These are phyloP conservation scores for Neonectria sp. DNA, from an alignment of 2,329 filamentous ascomycete genomes.

Conservation along the genomic window DNA sequence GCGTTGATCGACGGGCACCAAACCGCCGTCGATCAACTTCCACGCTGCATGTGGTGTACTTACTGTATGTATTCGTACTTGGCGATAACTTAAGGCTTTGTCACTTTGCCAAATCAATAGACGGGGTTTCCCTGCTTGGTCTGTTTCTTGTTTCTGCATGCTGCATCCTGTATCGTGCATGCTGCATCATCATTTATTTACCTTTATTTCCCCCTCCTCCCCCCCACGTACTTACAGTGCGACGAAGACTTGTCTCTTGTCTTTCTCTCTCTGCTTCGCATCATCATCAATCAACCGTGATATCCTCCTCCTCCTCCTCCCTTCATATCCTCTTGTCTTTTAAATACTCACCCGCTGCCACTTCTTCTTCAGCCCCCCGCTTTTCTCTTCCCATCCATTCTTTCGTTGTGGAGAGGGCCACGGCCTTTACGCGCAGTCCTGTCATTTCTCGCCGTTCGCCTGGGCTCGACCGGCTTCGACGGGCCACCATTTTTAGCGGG, in stretches of 20 bases:
- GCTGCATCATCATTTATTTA: neutral
- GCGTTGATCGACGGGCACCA: neutral
- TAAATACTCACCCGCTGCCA: neutral
- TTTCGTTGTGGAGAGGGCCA: conserved; percentile 1
- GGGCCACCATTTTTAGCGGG: conserved; percentile 24
- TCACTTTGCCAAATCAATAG: neutral
- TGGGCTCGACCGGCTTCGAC: conserved; percentile 10
- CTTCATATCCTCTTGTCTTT: neutral
- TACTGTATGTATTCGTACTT: no score
- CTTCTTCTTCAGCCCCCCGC: neutral
- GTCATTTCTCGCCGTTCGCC: conserved; percentile 7
- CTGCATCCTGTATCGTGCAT: neutral
- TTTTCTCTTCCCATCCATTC: neutral
- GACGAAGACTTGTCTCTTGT: no score
- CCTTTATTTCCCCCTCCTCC: neutral
- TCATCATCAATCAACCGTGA: neutral
- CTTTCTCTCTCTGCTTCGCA: neutral
- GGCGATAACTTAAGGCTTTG: neutral
- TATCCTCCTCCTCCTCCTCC: neutral
- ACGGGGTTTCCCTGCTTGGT: neutral
- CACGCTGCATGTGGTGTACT: neutral
- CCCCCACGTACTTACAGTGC: neutral
- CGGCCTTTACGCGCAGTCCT: conserved; percentile 4
- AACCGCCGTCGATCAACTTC: no score
- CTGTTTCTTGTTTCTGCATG: neutral